Percentiles rank a stretch among this genome's conserved stretches.
These are phyloP conservation scores for Teunomyces lycoperdinae DNA, from an alignment of 805 yeast species.

Conservation along the genomic window DNA sequence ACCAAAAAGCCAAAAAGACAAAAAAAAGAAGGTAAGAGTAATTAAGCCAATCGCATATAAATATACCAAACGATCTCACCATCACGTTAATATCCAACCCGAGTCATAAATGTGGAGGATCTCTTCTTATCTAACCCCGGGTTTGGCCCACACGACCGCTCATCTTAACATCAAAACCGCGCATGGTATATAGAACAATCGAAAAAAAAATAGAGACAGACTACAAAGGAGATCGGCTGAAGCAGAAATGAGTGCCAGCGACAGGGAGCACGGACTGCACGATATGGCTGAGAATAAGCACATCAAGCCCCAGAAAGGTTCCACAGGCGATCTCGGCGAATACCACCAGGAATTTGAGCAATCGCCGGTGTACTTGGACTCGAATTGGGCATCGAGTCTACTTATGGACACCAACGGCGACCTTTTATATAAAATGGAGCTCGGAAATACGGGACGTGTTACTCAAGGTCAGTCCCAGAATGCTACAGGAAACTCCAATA, in stretches of 20 bases:
- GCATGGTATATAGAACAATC: background rate
- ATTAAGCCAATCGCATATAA: too few species aligned
- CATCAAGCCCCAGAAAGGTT: slow-evolving; percentile 5
- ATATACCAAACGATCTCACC: too few species aligned
- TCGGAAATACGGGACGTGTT: slow-evolving; percentile 9
- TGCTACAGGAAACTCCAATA: background rate
- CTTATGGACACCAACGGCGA: slow-evolving; percentile 32
- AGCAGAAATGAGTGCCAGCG: slow-evolving; percentile 1
- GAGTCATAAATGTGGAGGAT: background rate
- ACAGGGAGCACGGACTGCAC: slow-evolving; percentile 1
- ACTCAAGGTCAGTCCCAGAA: background rate
- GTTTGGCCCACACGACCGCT: background rate
- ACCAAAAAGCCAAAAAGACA: too few species aligned
- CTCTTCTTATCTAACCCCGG: slow-evolving; percentile 3
- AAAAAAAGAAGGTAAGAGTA: too few species aligned
- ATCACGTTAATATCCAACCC: too few species aligned
- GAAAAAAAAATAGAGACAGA: background rate
- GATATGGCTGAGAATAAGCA: background rate
- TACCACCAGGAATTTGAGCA: slow-evolving; percentile 6
- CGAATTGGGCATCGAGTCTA: slow-evolving; percentile 33
- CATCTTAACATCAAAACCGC: background rate
- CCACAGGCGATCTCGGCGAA: slow-evolving; percentile 5
- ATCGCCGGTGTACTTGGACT: slow-evolving; percentile 16
- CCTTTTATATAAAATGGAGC: slow-evolving; percentile 32
- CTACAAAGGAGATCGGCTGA: background rate